phyloP scores from a whole-genome alignment of 2,329 filamentous ascomycete genomes.

The Periconia sp. region DNA sequence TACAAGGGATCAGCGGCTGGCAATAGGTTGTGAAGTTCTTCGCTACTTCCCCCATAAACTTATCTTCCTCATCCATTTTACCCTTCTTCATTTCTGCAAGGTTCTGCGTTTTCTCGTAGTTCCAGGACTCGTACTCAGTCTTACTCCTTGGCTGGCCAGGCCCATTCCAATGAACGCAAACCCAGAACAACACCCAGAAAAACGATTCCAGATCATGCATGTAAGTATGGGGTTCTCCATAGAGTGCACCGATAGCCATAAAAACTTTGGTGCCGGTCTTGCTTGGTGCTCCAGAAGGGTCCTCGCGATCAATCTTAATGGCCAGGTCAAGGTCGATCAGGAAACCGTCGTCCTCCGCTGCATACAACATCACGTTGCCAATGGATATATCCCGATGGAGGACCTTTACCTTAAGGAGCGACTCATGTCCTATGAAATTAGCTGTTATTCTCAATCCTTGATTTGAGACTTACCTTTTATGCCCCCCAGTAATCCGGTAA shows the following conservation, averaged over 20 bases:
- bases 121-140: conserved; percentile 43
- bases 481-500: conserved; percentile 15
- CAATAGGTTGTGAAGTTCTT: conserved; percentile 15
- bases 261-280: conserved; percentile 11
- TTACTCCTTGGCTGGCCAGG: conserved; percentile 22
- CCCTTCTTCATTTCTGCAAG: conserved; percentile 32
- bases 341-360: conserved; percentile 22
- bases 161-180: conserved; percentile 46
- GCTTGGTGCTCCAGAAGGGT: conserved; percentile 12
- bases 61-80: conserved; percentile 22
- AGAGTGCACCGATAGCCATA: conserved; percentile 9
- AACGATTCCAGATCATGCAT: conserved; percentile 10
- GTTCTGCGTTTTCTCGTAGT: conserved; percentile 38
- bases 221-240: conserved; percentile 5
- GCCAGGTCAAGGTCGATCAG: conserved; percentile 28
- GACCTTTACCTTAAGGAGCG: conserved; percentile 22
- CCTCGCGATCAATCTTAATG: conserved; percentile 11
- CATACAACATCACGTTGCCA: conserved; percentile 28
- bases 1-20: conserved; percentile 15
- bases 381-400: conserved; percentile 30
- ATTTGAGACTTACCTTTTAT: conserved; percentile 18
- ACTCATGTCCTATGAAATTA: conserved; percentile 16
- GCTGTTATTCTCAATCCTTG: conserved; percentile 8
- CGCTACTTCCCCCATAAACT: conserved; percentile 14
- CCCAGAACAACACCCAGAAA: conserved; percentile 11